These are phyloP conservation scores for Radiomyces spectabilis DNA, from an alignment of 192 early-diverging fungal species.

Conservation along the genomic window DNA sequence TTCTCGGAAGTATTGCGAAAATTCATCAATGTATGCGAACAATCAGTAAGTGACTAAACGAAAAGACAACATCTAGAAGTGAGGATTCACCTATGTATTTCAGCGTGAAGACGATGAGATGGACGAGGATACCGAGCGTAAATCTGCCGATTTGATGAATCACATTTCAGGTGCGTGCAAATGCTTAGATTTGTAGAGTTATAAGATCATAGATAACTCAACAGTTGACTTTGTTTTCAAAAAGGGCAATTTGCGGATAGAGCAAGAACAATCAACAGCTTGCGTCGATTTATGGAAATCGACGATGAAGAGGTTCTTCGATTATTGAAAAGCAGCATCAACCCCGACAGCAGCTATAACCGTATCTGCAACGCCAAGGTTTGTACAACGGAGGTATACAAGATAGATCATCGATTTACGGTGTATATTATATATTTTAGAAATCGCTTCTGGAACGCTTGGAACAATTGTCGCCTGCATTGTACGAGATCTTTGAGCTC, in stretches of 20 bases:
- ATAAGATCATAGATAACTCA: no score
- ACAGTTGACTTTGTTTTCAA: not conserved
- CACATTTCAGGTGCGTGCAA: no score
- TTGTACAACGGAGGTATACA: no score
- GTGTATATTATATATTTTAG: no score
- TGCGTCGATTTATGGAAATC: not conserved
- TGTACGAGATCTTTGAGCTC: slow-evolving; percentile 64
- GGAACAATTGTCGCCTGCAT: slow-evolving; percentile 46
- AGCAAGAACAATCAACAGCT: not conserved
- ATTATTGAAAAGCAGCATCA: not conserved
- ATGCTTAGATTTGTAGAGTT: no score
- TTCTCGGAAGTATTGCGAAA: not conserved
- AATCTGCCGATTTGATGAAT: no score
- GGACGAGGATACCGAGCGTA: no score
- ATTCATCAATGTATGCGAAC: no score
- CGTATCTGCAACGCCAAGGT: slow-evolving; percentile 8
- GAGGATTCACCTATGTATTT: no score
- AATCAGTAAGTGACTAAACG: not conserved
- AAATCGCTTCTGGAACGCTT: slow-evolving; percentile 63
- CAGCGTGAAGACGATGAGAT: no score
- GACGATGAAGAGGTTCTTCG: slow-evolving; percentile 1
- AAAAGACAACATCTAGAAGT: no score
- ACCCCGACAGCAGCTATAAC: slow-evolving; percentile 6
- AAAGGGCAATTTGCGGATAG: slow-evolving; percentile 11
- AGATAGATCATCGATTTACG: no score